These are phyloP conservation scores for Pythium monospermum DNA, from an alignment of 352 stramenopile species.

Conservation along the genomic window DNA sequence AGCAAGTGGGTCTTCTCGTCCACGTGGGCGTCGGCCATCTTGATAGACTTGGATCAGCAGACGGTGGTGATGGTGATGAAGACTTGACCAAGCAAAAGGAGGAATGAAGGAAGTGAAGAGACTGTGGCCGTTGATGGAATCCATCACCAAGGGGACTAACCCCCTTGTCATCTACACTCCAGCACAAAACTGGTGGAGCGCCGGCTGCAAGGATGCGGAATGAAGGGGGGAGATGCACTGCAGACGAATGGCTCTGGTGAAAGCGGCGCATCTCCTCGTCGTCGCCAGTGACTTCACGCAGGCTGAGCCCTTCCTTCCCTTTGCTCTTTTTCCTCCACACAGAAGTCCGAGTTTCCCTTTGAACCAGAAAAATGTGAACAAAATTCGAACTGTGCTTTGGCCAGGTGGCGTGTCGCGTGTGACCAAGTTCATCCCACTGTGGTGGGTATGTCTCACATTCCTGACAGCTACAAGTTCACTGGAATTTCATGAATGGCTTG, in stretches of 20 bases:
- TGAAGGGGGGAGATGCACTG: not conserved
- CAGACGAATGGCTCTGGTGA: slow-evolving; percentile 13
- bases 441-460: slow-evolving; percentile 13
- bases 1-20: slow-evolving; percentile 22
- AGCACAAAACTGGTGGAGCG: no score
- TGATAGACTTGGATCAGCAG: not conserved
- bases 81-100: slow-evolving; percentile 2
- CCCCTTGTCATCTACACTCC: no score
- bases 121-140: no score
- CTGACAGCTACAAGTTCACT: no score
- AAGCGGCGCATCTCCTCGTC: slow-evolving; percentile 4
- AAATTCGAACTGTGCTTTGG: no score
- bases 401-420: slow-evolving; percentile 16
- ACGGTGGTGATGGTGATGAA: not conserved
- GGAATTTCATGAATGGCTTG: no score
- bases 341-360: no score
- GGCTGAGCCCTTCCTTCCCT: no score
- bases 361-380: no score
- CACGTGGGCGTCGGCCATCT: slow-evolving; percentile 10
- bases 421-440: slow-evolving; percentile 13
- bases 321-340: no score
- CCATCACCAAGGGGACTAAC: no score
- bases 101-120: slow-evolving; percentile 7
- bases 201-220: no score
- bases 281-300: not conserved